These are phyloP conservation scores for Starmerella floricola DNA, from an alignment of 805 yeast species.

Conservation along the genomic window DNA sequence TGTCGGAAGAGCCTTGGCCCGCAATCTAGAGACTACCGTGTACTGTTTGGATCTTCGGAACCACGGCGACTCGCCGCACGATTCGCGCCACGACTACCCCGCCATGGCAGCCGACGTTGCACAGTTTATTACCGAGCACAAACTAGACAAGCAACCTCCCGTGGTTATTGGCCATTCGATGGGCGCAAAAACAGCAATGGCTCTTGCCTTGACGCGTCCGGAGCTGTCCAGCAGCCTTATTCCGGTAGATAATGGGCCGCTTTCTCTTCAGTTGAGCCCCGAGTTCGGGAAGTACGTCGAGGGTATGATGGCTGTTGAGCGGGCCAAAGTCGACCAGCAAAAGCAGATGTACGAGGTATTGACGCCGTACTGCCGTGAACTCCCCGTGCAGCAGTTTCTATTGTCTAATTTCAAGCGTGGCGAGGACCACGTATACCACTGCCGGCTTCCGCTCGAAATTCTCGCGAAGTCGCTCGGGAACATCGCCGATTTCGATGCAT, in stretches of 20 bases:
- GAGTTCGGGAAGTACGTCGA: slow-evolving; percentile 57
- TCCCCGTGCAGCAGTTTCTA: slow-evolving; percentile 61
- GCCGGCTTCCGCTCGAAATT: slow-evolving; percentile 61
- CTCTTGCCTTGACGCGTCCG: slow-evolving; percentile 57
- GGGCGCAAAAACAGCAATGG: slow-evolving; percentile 94
- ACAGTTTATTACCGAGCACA: slow-evolving; percentile 42
- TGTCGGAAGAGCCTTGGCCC: slow-evolving; percentile 45
- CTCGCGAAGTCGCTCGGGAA: slow-evolving; percentile 52
- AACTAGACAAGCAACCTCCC: slow-evolving; percentile 24
- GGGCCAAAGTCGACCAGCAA: slow-evolving; percentile 35
- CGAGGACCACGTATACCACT: slow-evolving; percentile 30
- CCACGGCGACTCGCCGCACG: slow-evolving; percentile 86
- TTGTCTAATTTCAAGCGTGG: slow-evolving; percentile 51
- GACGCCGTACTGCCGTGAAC: slow-evolving; percentile 46
- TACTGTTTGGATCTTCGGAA: slow-evolving; percentile 58
- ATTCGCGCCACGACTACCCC: slow-evolving; percentile 59
- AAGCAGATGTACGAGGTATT: slow-evolving; percentile 60
- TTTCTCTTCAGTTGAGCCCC: slow-evolving; percentile 44
- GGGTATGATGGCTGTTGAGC: slow-evolving; percentile 48
- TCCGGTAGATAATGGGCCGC: slow-evolving; percentile 84
- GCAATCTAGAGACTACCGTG: slow-evolving; percentile 28
- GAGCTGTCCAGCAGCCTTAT: slow-evolving; percentile 49
- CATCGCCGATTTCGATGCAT: slow-evolving; percentile 69
- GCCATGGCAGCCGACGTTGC: slow-evolving; percentile 81
- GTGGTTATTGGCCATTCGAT: slow-evolving; percentile 35